Base-by-base conservation (phyloP, 805 yeast genomes). In the Myxozyma nipponensis region DNA sequence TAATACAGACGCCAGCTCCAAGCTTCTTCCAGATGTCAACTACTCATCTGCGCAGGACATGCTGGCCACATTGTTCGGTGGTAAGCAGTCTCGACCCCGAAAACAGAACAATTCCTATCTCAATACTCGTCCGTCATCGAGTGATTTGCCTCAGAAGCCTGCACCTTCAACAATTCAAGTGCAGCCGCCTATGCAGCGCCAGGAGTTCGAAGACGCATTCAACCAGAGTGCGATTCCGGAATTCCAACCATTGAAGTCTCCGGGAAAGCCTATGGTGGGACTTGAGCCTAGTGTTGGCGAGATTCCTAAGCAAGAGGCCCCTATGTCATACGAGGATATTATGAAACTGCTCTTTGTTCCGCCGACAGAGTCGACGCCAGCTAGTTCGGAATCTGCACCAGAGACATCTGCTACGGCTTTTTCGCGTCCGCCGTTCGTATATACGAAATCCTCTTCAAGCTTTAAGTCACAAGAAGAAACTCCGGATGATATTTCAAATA, bases 11-110 rank as follows among this genome's bases (percentile, higher is more conserved):
- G 22, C 7, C 7, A 50, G 52, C 34, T 35, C 57, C 1, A 50
- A 53, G 46, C 47, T 53, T 9, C 41, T 53, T 9, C 54, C 54
- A 2, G 57, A 50, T 24, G 54, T 53, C 34, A 50, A 53, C 18
- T 53, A 53, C 26, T 41, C 46, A 3, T 53, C 57, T 5, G 52
- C 57, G 1, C 57, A 53, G 41, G 57, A 50, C 26, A 40, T 53
- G 21, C 36, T 53, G 38, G 36, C 47, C 18, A 46, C 55, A 1
- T 28, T 53, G 39, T 53, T 53, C 28, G 55, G 52, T 13, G 47
- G 53, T n/a, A 17, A 30, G n/a, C 43, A 47, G 19, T 24, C 42
- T 7, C 7, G 32, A 28, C n/a, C n/a, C n/a, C n/a, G n/a, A n/a
- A 17, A 18, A 34, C 39, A 18, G 18, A 26, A 32, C 38, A 24